Conservation (phyloP, 192 early-diverging fungal species). For the Coemansia sp. region DNA sequence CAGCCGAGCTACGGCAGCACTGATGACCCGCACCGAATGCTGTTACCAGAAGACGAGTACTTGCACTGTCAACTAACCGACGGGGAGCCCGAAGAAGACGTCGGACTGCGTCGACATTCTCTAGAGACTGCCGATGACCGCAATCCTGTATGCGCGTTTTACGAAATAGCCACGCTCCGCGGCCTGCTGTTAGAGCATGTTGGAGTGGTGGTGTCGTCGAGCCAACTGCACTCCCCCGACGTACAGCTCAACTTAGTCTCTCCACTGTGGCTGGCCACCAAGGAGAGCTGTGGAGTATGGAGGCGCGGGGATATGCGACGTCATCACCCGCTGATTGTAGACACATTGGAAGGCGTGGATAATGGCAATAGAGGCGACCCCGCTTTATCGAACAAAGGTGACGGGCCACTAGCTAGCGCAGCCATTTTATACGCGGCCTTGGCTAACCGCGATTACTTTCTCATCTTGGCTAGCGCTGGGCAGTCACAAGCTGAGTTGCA, state of each 20-base stretch:
- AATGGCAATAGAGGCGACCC: not conserved
- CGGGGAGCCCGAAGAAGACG: not conserved
- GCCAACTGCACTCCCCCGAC: slow-evolving; percentile 46
- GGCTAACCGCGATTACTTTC: slow-evolving; percentile 49
- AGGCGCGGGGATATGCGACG: slow-evolving; percentile 38
- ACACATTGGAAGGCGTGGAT: not conserved
- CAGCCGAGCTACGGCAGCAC: not conserved
- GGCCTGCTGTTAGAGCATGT: slow-evolving; percentile 41
- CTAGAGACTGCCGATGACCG: slow-evolving; percentile 36
- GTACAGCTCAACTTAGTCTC: slow-evolving; percentile 45
- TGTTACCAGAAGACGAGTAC: not conserved
- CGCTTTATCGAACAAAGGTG: not conserved
- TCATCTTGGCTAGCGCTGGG: slow-evolving; percentile 35
- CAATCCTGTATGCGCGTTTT: slow-evolving; percentile 40
- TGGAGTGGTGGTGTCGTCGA: slow-evolving; percentile 32
- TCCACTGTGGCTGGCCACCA: slow-evolving; percentile 37
- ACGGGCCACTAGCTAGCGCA: slow-evolving; percentile 39
- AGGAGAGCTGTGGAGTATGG: slow-evolving; percentile 42
- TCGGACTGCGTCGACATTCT: not conserved
- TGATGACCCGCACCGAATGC: not conserved
- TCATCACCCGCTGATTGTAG: not conserved
- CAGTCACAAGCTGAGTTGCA: slow-evolving; percentile 49
- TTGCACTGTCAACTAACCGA: not conserved
- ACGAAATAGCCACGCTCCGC: slow-evolving; percentile 33
- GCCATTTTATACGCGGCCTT: slow-evolving; percentile 45